Base-by-base conservation (phyloP, 176 grass and related monocot genomes). In the barley (Hordeum vulgare) region DNA sequence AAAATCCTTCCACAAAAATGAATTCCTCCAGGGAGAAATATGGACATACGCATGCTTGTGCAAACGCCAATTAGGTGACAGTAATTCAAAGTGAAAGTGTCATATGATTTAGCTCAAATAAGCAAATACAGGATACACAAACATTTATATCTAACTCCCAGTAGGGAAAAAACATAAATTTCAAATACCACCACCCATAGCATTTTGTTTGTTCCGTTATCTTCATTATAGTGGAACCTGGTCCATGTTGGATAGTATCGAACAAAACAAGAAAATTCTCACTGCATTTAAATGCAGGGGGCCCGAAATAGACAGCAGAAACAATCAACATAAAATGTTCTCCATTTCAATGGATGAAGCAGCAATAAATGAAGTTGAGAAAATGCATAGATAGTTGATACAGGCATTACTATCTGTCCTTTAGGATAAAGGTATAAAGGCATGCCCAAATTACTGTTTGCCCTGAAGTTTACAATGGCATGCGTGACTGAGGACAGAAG, bases 51-150 rank as follows among this genome's bases (percentile, higher is more conserved):
- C 6, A 65, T 71, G 57, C 31, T 57, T 26, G 12, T 47, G 54
- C 18, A 11, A 74, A 74, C 59, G 14, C 8, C n/a, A 86, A 3
- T 24, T 20, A 75, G 8, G 40, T 68, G 8, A 35, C 41, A 86
- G 34, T 62, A 71, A 57, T 45, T 78, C 42, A 67, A 82, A 90
- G 8, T 67, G n/a, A 59, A 70, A 31, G 36, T 21, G n/a, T 4
- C 59, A 80, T 80, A 40, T 66, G 10, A 85, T 71, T 89, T 39
- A 68, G 47, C 60, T 85, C 76, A 85, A 76, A 85, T 67, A 10
- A 27, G 9, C 21, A 80, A 11, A 68, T 84, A 80, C 9, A 7
- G 57, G 39, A 27, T 31, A 61, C 61, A 42, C 6, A 81, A 37
- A 4, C 62, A 75, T 27, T 57, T 11, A 31, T 71, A 62, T 81